Evolutionary conservation across 75 land plant genomes (phyloP).

Genomic region (Pinus taeda): DNA sequence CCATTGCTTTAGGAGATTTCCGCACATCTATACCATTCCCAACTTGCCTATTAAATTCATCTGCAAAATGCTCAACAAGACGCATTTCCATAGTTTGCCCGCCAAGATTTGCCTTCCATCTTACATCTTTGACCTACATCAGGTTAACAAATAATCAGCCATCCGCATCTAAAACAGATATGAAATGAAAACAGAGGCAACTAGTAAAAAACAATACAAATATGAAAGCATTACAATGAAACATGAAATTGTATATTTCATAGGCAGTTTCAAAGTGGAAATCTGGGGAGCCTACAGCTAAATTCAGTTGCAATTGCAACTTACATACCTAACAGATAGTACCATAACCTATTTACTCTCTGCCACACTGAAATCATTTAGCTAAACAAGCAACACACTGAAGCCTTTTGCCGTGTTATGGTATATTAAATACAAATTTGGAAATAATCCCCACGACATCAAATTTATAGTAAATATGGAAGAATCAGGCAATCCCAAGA

Average conservation of each 20-base stretch:
- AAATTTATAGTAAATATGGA: too few relatives aligned
- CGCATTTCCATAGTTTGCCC: constrained; percentile 84
- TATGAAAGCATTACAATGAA: background rate
- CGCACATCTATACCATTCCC: constrained; percentile 79
- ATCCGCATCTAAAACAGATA: background rate
- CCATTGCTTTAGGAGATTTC: constrained; percentile 87
- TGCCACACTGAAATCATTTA: too few relatives aligned
- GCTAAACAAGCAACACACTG: too few relatives aligned
- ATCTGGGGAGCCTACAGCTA: background rate
- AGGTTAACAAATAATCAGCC: background rate
- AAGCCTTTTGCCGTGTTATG: too few relatives aligned
- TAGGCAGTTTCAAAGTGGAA: background rate
- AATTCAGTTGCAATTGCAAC: too few relatives aligned
- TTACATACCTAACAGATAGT: too few relatives aligned
- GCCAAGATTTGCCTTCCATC: constrained; percentile 84
- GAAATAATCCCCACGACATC: too few relatives aligned
- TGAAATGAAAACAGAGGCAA: background rate
- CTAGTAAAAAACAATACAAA: background rate
- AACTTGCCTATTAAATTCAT: constrained; percentile 80
- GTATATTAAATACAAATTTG: too few relatives aligned
- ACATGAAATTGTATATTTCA: background rate
- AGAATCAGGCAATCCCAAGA: too few relatives aligned
- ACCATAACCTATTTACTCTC: too few relatives aligned
- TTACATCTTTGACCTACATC: constrained; percentile 80
- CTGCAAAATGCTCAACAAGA: constrained; percentile 88